These are phyloP conservation scores for Sclerotinia sclerotiorum DNA, from an alignment of 2,329 filamentous ascomycete genomes.

Conservation along the genomic window DNA sequence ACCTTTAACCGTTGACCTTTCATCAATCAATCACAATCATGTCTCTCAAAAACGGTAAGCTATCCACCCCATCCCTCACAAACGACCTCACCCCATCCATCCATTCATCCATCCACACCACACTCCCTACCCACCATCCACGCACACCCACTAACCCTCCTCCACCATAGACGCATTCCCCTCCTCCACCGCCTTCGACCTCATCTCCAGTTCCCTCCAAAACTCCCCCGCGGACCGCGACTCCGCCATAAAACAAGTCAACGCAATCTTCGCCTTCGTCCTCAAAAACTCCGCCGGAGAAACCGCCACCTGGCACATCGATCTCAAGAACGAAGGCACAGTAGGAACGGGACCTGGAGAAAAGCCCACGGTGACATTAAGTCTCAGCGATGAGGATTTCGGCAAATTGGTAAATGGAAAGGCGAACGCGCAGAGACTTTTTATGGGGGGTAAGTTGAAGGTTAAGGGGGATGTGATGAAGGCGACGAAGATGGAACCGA, in stretches of 20 bases:
- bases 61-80: not conserved
- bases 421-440: conserved; percentile 85
- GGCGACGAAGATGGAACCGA: conserved; percentile 82
- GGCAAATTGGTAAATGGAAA: conserved; percentile 78
- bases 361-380: conserved; percentile 87
- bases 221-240: conserved; percentile 72
- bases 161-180: conserved; percentile 70
- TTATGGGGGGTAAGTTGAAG: conserved; percentile 99
- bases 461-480: conserved; percentile 98
- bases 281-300: conserved; percentile 84
- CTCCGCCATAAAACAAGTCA: conserved; percentile 85
- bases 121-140: not conserved
- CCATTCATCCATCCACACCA: no score
- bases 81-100: no score
- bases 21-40: not conserved
- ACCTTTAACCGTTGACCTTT: no score
- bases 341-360: conserved; percentile 75
- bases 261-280: conserved; percentile 85
- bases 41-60: conserved; percentile 22
- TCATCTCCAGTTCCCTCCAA: conserved; percentile 72
- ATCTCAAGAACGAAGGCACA: conserved; percentile 85
- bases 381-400: conserved; percentile 84
- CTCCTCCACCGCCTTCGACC: conserved; percentile 86
- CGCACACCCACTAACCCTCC: not conserved
- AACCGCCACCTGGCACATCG: conserved; percentile 87